A percentile compares a stretch with the other conserved stretches of the same genome.
Conservation (phyloP, 257 asterid species). For the Salvia miltiorrhiza region DNA sequence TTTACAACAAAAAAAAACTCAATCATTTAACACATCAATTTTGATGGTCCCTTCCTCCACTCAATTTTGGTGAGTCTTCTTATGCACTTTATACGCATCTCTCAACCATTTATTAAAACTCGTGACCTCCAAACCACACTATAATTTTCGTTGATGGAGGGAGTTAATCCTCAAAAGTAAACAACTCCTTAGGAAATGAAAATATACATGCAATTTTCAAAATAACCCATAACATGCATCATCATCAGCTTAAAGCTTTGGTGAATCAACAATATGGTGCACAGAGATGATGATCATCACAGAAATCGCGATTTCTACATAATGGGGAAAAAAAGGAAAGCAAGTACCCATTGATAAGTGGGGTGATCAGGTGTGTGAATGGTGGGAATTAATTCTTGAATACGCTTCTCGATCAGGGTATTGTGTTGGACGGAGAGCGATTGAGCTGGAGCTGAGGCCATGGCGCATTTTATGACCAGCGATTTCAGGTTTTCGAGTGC, state of each 20-base stretch:
- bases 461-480: conserved; percentile 33
- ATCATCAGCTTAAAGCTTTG: background rate
- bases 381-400: conserved; percentile 27
- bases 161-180: no score
- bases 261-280: conserved; percentile 15
- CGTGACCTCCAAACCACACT: no score
- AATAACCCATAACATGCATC: background rate
- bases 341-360: conserved; percentile 50
- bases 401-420: conserved; percentile 30
- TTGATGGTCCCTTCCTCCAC: no score
- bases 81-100: no score
- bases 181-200: no score
- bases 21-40: no score
- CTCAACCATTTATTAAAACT: no score
- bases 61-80: no score
- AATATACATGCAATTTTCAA: conserved; percentile 12
- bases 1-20: no score
- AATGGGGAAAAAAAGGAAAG: background rate
- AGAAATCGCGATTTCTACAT: background rate
- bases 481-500: conserved; percentile 32
- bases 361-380: conserved; percentile 53
- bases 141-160: no score
- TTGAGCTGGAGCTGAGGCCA: conserved; percentile 23
- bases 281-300: background rate
- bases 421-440: conserved; percentile 27